Conservation (phyloP, 306 rosid genomes). For the Neltuma alba region DNA sequence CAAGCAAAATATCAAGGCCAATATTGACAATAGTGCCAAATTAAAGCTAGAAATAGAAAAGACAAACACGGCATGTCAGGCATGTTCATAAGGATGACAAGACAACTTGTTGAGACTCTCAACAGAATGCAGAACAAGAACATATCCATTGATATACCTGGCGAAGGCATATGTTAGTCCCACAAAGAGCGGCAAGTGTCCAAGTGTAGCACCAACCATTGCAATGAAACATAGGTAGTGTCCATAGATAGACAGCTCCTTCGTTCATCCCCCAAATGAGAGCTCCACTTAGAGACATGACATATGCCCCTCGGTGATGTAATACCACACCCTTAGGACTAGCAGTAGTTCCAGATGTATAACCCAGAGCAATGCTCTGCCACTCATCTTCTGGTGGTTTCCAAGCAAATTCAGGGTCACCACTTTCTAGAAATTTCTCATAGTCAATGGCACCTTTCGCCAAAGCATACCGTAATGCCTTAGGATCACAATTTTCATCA, state of each 20-base stretch:
- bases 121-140: slow-evolving; percentile 23
- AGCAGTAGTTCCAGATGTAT: slow-evolving; percentile 96
- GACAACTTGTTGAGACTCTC: slow-evolving; percentile 15
- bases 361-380: slow-evolving; percentile 96
- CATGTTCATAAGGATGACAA: background rate
- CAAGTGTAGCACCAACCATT: slow-evolving; percentile 97
- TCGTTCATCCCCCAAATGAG: slow-evolving; percentile 90
- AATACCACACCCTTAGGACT: slow-evolving; percentile 98
- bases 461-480: slow-evolving; percentile 49
- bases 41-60: no score
- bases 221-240: slow-evolving; percentile 96
- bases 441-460: slow-evolving; percentile 66
- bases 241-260: slow-evolving; percentile 91
- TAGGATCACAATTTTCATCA: slow-evolving; percentile 75
- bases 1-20: background rate
- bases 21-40: background rate
- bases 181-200: slow-evolving; percentile 90
- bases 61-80: background rate
- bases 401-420: slow-evolving; percentile 92
- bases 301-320: slow-evolving; percentile 90
- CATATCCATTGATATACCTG: slow-evolving; percentile 56
- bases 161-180: slow-evolving; percentile 87
- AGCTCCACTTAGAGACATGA: slow-evolving; percentile 54
- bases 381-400: slow-evolving; percentile 96
- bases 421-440: slow-evolving; percentile 74